phyloP scores from a whole-genome alignment of 148 eudicot genomes.

The Euryodendron excelsum region DNA sequence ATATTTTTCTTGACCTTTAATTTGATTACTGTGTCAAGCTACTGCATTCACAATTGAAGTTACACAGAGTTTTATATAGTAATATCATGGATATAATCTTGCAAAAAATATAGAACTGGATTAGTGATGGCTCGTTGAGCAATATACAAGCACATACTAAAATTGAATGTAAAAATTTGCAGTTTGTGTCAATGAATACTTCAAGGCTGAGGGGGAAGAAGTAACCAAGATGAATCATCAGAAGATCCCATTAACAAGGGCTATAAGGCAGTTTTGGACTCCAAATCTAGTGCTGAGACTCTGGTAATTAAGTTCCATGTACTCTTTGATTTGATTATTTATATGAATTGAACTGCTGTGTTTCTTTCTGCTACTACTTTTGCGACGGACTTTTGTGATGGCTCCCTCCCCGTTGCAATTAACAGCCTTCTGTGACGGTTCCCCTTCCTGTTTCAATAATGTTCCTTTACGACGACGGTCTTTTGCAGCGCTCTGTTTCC shows the following conservation, averaged over 20 bases:
- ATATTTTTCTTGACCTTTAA: conserved; percentile 87
- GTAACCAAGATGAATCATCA: conserved; percentile 28
- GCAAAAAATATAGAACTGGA: not conserved
- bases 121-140: not conserved
- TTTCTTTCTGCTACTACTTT: not conserved
- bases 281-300: conserved; percentile 69
- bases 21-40: conserved; percentile 77
- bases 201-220: conserved; percentile 40
- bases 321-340: not conserved
- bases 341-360: not conserved
- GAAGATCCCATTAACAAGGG: conserved; percentile 76
- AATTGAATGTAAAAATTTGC: conserved; percentile 19
- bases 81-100: not conserved
- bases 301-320: conserved; percentile 39
- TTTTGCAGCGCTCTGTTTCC: no score
- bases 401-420: no score
- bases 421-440: no score
- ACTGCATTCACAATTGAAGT: conserved; percentile 73
- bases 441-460: no score
- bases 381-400: no score
- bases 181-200: conserved; percentile 82
- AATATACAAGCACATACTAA: not conserved
- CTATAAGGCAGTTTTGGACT: conserved; percentile 68
- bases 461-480: no score
- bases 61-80: no score